Percentiles rank a stretch among this genome's conserved stretches.
phyloP scores from a whole-genome alignment of 805 yeast species.

The Yarrowia keelungensis region DNA sequence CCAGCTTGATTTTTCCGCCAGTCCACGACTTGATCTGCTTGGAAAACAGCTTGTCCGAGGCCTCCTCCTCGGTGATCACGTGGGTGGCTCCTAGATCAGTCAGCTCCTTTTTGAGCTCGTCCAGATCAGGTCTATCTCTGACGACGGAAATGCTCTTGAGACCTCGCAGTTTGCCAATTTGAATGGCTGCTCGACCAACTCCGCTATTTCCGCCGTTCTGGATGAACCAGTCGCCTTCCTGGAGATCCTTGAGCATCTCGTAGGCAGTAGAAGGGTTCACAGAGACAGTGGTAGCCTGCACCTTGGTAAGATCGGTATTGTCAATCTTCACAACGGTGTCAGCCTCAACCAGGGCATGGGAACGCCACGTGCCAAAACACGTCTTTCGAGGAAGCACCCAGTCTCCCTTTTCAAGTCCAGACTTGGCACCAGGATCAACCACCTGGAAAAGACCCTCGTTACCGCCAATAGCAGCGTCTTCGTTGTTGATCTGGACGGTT shows the following conservation, averaged over 20 bases:
- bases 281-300: constrained; percentile 79
- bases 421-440: constrained; percentile 65
- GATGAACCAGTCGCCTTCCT: constrained; percentile 83
- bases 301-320: constrained; percentile 48
- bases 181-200: constrained; percentile 91
- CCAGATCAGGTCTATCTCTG: constrained; percentile 81
- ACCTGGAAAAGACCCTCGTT: constrained; percentile 93
- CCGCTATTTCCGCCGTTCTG: constrained; percentile 98
- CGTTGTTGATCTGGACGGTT: constrained; percentile 55
- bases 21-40: constrained; percentile 56
- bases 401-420: constrained; percentile 67
- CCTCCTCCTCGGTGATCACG: constrained; percentile 89
- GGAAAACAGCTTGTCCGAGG: constrained; percentile 66
- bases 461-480: constrained; percentile 80
- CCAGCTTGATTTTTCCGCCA: constrained; percentile 71
- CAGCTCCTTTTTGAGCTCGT: constrained; percentile 64
- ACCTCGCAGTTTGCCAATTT: constrained; percentile 79
- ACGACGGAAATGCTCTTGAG: constrained; percentile 85
- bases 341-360: constrained; percentile 66
- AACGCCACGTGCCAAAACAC: constrained; percentile 93
- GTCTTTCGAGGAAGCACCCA: constrained; percentile 83
- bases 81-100: constrained; percentile 77
- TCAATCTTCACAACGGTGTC: constrained; percentile 53
- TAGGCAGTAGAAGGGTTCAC: constrained; percentile 95
- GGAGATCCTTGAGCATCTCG: constrained; percentile 76